These are phyloP conservation scores for Stemphylium vesicarium DNA, from an alignment of 2,329 filamentous ascomycete species.

Conservation along the genomic window DNA sequence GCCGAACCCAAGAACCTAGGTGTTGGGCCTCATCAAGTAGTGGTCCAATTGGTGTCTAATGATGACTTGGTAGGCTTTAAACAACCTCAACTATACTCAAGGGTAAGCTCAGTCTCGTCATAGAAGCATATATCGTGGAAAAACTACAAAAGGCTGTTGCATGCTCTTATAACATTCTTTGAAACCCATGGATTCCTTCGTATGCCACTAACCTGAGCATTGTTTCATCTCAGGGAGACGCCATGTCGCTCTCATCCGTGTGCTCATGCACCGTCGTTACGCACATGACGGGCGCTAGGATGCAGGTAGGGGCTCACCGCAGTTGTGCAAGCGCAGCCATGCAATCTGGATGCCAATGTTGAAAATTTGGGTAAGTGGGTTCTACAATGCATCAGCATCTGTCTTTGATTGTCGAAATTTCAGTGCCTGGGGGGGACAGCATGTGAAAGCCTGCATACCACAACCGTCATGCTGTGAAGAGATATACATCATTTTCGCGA, in stretches of 20 bases:
- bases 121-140: not conserved
- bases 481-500: too few species aligned
- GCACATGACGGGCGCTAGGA: not conserved
- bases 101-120: not conserved
- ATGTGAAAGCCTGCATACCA: too few species aligned
- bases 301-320: not conserved
- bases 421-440: too few species aligned
- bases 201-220: not conserved
- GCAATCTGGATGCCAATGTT: not conserved
- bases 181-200: not conserved
- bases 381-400: not conserved
- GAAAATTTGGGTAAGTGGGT: not conserved
- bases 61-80: not conserved
- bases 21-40: not conserved
- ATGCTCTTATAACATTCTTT: not conserved
- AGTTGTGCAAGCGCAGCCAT: not conserved
- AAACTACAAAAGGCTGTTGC: not conserved
- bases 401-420: too few species aligned
- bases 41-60: not conserved
- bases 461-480: too few species aligned
- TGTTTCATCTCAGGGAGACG: not conserved
- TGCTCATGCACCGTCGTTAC: too few species aligned
- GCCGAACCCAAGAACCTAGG: not conserved
- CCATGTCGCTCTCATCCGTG: not conserved
- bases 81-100: slow-evolving; percentile 2